Percentiles rank a stretch among this genome's conserved stretches.
phyloP scores from a whole-genome alignment of 73 alveolate species.

The Tetrahymena elliotti region DNA sequence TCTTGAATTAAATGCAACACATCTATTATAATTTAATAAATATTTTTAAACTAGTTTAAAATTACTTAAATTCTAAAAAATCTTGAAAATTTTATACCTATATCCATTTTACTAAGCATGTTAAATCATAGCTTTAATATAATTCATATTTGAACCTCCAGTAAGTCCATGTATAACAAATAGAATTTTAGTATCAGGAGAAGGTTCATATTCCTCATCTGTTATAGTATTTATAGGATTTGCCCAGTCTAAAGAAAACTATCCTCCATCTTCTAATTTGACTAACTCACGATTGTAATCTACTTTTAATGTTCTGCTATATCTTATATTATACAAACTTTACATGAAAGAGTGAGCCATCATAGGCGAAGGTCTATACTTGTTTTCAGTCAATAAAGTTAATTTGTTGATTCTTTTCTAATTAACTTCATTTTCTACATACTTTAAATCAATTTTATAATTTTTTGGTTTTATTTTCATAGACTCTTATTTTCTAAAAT shows the following conservation, averaged over 20 bases:
- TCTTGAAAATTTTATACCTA: slow-evolving; percentile 2
- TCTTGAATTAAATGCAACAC: not conserved
- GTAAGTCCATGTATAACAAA: slow-evolving; percentile 36
- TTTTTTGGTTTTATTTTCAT: not conserved
- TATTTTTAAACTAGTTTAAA: not conserved
- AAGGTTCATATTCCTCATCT: slow-evolving; percentile 7
- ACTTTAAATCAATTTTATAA: not conserved
- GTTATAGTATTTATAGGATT: not conserved
- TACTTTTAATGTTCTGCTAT: not conserved
- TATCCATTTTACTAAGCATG: slow-evolving; percentile 12
- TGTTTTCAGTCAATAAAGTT: not conserved
- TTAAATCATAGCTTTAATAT: slow-evolving; percentile 29
- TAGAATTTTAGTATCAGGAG: slow-evolving; percentile 6
- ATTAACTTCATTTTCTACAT: not conserved
- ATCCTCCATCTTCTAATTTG: slow-evolving; percentile 34
- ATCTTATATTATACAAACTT: not conserved
- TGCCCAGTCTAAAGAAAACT: slow-evolving; percentile 30
- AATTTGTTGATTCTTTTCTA: not conserved
- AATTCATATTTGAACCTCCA: slow-evolving; percentile 36
- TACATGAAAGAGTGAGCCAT: not conserved
- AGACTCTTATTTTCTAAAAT: not conserved
- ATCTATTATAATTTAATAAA: not conserved
- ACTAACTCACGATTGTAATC: not conserved
- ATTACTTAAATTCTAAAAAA: not conserved
- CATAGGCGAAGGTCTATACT: not conserved